Conservation (phyloP, 805 yeast genomes). For the Lipomyces mesembrius region DNA sequence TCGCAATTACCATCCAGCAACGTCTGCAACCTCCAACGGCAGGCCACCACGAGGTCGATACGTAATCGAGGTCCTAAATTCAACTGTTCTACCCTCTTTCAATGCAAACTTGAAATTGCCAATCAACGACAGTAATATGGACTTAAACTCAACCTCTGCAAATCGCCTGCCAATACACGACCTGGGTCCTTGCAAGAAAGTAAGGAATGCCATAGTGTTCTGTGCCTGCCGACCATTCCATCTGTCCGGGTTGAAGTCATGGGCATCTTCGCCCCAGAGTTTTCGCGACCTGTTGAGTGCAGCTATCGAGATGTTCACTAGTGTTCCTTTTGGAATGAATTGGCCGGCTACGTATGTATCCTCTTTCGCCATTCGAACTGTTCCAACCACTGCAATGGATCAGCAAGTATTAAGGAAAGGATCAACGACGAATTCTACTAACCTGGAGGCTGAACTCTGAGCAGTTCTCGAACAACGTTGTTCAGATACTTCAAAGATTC, state of each 20-base stretch:
- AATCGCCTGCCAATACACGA: conserved; percentile 33
- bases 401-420: conserved; percentile 8
- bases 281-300: conserved; percentile 12
- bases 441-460: conserved; percentile 28
- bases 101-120: conserved; percentile 19
- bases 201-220: conserved; percentile 21
- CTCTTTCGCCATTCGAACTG: conserved; percentile 24
- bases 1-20: conserved; percentile 14
- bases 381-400: conserved; percentile 25
- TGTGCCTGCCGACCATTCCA: conserved; percentile 27
- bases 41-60: conserved; percentile 23
- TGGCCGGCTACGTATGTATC: conserved; percentile 19
- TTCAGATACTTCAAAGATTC: conserved; percentile 26
- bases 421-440: background rate
- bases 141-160: conserved; percentile 30
- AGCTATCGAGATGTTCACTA: conserved; percentile 11
- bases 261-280: conserved; percentile 36
- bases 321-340: conserved; percentile 31
- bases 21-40: conserved; percentile 18
- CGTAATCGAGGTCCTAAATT: conserved; percentile 17
- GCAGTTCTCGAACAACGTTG: conserved; percentile 28
- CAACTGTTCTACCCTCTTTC: conserved; percentile 15
- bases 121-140: conserved; percentile 21
- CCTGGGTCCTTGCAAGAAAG: conserved; percentile 34
- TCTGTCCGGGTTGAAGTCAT: conserved; percentile 31